Percentiles rank a stretch among this genome's conserved stretches.
Conservation (phyloP, 2,329 filamentous ascomycete species). For the Fusarium drepaniforme region DNA sequence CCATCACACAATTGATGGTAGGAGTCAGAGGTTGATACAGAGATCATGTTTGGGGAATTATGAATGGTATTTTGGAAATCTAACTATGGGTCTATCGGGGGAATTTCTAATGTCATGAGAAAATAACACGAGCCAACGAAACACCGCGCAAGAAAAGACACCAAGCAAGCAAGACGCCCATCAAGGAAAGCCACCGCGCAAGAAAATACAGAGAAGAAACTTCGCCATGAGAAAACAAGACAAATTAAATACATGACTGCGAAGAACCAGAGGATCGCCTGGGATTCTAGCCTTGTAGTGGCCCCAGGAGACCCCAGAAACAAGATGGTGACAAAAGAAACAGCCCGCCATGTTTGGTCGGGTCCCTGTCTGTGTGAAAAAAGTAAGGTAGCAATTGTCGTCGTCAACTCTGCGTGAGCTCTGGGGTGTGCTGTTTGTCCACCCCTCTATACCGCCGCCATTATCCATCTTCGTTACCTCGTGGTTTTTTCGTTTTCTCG, state of each 20-base stretch:
- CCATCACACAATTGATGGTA: not conserved
- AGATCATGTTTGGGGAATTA: no score
- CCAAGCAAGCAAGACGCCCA: no score
- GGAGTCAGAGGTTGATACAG: not conserved
- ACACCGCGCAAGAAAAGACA: not conserved
- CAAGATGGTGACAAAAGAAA: not conserved
- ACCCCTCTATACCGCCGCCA: not conserved
- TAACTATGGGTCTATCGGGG: not conserved
- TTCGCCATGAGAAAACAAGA: not conserved
- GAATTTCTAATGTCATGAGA: not conserved
- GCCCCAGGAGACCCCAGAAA: not conserved
- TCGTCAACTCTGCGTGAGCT: not conserved
- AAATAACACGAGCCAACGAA: not conserved
- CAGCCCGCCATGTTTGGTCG: not conserved
- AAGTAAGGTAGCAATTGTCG: not conserved
- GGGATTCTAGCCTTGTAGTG: not conserved
- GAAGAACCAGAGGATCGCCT: not conserved
- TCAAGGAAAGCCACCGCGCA: not conserved
- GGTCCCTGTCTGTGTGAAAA: not conserved
- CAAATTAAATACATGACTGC: not conserved
- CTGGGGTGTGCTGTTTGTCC: conserved; percentile 9
- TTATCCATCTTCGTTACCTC: not conserved
- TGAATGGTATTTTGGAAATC: not conserved
- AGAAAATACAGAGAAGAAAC: not conserved
- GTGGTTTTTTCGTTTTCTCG: not conserved